These are phyloP conservation scores for Chionographis japonica DNA, from an alignment of 106 monocot genomes.

Conservation along the genomic window DNA sequence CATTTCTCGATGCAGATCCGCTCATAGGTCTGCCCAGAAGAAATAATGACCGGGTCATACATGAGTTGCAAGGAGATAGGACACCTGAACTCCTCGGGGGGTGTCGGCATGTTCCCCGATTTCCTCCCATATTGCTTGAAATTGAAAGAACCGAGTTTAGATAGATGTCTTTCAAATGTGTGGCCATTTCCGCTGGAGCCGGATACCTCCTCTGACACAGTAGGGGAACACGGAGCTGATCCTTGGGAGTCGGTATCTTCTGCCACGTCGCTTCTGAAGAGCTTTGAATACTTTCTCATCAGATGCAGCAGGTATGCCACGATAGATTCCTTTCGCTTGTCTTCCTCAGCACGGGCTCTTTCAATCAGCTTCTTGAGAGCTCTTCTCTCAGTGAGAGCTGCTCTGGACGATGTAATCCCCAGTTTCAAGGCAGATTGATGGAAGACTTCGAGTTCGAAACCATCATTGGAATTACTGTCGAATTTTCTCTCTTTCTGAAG, in stretches of 20 bases:
- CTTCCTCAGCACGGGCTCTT: slow-evolving; percentile 46
- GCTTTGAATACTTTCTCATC: slow-evolving; percentile 75
- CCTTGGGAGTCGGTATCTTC: slow-evolving; percentile 72
- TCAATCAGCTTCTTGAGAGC: slow-evolving; percentile 70
- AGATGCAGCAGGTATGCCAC: slow-evolving; percentile 55
- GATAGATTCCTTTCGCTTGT: slow-evolving; percentile 61
- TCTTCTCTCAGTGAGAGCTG: slow-evolving; percentile 70
- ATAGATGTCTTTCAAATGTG: slow-evolving; percentile 44
- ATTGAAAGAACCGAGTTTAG: slow-evolving; percentile 40
- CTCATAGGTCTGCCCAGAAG: slow-evolving; percentile 95
- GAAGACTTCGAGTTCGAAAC: slow-evolving; percentile 55
- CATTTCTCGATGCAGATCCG: slow-evolving; percentile 91
- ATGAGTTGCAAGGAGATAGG: slow-evolving; percentile 90
- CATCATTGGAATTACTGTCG: slow-evolving; percentile 23
- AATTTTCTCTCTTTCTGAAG: slow-evolving; percentile 51
- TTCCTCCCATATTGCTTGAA: slow-evolving; percentile 23
- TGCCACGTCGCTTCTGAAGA: slow-evolving; percentile 54
- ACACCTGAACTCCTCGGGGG: slow-evolving; percentile 85
- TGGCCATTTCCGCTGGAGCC: slow-evolving; percentile 10
- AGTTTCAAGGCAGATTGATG: slow-evolving; percentile 48
- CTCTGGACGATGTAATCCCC: slow-evolving; percentile 64
- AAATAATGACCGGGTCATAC: slow-evolving; percentile 95
- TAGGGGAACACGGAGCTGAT: slow-evolving; percentile 65
- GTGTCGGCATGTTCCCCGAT: slow-evolving; percentile 43
- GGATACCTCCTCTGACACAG: slow-evolving; percentile 24